Base-by-base conservation (phyloP, 352 stramenopile genomes). In the Albugo candida region DNA sequence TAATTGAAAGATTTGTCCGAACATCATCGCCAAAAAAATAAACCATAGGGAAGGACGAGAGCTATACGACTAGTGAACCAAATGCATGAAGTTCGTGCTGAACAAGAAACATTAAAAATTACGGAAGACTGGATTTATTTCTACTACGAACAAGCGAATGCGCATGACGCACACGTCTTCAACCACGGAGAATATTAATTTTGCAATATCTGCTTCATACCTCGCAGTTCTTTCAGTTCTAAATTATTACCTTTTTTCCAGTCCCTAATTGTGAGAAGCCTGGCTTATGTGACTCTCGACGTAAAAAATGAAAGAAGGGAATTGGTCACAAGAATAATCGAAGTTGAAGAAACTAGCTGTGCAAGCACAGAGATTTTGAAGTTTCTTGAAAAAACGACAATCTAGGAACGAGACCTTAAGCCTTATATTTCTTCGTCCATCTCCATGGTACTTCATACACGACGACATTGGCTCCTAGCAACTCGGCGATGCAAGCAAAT, bases 21-120 rank as follows among this genome's bases (percentile, higher is more conserved):
- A 19, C 20, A 50, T 13, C 63, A 70, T 18, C 61, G 63, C 34
- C 70, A 66, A 16, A 61, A 66, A 20, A 66, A 66, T 76, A 11
- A 72, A 69, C 31, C 64, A 70, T 1, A 60, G 81, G 38, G 64
- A 85, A 31, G 59, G 74, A 41, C 61, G 72, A 2, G 73, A 64
- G 47, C 59, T 69, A 18, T 69, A 66, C 42, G 60, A 83, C n/a
- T n/a, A 41, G 43, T 70, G 5, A 63, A 81, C 24, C 79, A 80
- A 47, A 20, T 70, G 2, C 59, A 52, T 11, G 48, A 53, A 0
- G 44, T 65, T 6, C 57, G 67, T 19, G 38, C 36, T 11, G 82
- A 82, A 21, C 66, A 77, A 41, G 61, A 54, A 24, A 57, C 50
- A 40, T 48, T 66, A 19, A 44, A 74, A 3, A 83, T n/a, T 83